A percentile compares a stretch with the other conserved stretches of the same genome.
Evolutionary conservation across 768 basidiomycete species (phyloP).

Genomic region (Tubosaeta sp.): DNA sequence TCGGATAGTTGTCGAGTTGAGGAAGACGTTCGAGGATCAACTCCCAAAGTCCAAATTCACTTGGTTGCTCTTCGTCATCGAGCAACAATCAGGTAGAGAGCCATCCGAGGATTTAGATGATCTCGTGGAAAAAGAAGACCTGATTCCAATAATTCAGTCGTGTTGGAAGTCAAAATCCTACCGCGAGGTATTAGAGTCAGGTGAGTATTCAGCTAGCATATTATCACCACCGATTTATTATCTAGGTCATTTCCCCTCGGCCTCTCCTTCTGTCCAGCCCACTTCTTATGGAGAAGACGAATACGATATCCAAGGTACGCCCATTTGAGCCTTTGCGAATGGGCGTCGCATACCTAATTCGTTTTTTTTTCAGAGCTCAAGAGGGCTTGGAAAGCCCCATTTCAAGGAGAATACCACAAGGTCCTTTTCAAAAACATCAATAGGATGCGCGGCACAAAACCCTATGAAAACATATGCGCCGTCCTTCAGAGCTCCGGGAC

Average conservation of each 20-base stretch:
- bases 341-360: background rate
- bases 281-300: background rate
- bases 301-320: background rate
- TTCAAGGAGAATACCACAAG: background rate
- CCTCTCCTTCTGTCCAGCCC: background rate
- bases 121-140: no score
- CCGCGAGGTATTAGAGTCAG: background rate
- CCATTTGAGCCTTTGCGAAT: background rate
- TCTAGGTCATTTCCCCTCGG: background rate
- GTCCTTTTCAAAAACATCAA: background rate
- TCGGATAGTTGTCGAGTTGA: background rate
- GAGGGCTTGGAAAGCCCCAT: background rate
- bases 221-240: background rate
- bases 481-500: conserved; percentile 3
- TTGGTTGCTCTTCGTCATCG: no score
- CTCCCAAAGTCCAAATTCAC: background rate
- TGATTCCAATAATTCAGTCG: no score
- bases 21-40: background rate
- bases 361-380: background rate
- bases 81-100: no score
- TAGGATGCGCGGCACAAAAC: background rate
- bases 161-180: background rate
- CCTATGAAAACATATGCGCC: background rate
- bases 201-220: background rate
- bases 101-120: no score